Conservation (phyloP, 768 basidiomycete species). For the Lentinula sp. region DNA sequence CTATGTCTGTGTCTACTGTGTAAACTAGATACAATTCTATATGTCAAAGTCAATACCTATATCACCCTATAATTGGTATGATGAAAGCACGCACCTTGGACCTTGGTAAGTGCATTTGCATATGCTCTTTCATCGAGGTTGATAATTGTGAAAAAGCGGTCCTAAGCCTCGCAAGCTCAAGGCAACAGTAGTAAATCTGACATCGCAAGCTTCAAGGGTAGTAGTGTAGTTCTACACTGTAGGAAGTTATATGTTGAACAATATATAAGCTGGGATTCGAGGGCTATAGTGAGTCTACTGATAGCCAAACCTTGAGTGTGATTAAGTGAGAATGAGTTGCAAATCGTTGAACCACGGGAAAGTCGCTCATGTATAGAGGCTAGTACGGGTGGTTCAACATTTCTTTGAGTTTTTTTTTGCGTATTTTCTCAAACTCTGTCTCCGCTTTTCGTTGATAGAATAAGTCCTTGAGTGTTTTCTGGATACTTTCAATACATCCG, state of each 20-base stretch:
- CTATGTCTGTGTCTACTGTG: too few species aligned
- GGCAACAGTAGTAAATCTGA: too few species aligned
- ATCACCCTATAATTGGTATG: background rate
- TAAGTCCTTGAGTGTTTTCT: slow-evolving; percentile 11
- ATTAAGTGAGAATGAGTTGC: background rate
- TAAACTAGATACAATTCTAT: background rate
- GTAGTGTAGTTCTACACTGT: too few species aligned
- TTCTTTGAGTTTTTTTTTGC: background rate
- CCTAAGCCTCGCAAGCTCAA: too few species aligned
- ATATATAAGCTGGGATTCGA: background rate
- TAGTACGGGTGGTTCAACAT: background rate
- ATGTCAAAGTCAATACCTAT: background rate
- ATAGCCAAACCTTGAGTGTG: background rate
- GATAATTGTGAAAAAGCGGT: too few species aligned
- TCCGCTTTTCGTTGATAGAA: slow-evolving; percentile 16
- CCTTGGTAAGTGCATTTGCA: background rate
- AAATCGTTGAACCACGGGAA: background rate
- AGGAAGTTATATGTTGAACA: background rate
- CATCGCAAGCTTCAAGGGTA: too few species aligned
- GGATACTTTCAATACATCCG: background rate
- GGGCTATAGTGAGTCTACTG: background rate
- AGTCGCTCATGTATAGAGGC: background rate
- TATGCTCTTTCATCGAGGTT: background rate
- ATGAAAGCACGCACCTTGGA: background rate
- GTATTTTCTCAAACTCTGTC: background rate